Percentiles rank a stretch among this genome's conserved stretches.
Evolutionary conservation across 768 basidiomycete species (phyloP).

Genomic region (Sutorius australiensis): DNA sequence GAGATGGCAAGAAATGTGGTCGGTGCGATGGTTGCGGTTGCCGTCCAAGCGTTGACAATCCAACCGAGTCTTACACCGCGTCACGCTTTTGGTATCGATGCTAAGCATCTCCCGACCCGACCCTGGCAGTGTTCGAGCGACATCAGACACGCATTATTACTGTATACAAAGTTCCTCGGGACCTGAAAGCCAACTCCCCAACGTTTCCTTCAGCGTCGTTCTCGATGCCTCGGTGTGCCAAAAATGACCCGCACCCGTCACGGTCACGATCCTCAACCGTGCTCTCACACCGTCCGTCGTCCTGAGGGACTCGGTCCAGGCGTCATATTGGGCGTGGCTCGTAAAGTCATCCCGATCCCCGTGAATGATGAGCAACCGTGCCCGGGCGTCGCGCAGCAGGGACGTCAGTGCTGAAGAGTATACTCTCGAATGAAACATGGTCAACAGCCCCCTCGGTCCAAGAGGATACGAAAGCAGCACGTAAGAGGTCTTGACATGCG

Average conservation of each 20-base stretch:
- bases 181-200: conserved; percentile 21
- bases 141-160: background rate
- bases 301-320: conserved; percentile 47
- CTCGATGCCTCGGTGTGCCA: conserved; percentile 45
- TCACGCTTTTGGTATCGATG: conserved; percentile 18
- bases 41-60: conserved; percentile 7
- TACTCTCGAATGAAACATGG: conserved; percentile 56
- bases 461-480: conserved; percentile 76
- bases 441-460: conserved; percentile 61
- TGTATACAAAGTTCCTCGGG: too few species aligned
- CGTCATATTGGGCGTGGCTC: conserved; percentile 45
- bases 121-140: conserved; percentile 10
- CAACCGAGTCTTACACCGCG: background rate
- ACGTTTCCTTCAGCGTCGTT: conserved; percentile 14
- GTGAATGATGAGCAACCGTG: conserved; percentile 58
- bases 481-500: conserved; percentile 55
- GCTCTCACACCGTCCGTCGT: conserved; percentile 21
- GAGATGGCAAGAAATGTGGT: conserved; percentile 17
- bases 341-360: conserved; percentile 77
- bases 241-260: conserved; percentile 60
- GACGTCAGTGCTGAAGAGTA: conserved; percentile 51
- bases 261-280: conserved; percentile 31
- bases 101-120: background rate
- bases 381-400: conserved; percentile 43
- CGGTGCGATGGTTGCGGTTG: conserved; percentile 28